Conservation (phyloP, 2,329 filamentous ascomycete genomes). For the Colletotrichum graminicola region DNA sequence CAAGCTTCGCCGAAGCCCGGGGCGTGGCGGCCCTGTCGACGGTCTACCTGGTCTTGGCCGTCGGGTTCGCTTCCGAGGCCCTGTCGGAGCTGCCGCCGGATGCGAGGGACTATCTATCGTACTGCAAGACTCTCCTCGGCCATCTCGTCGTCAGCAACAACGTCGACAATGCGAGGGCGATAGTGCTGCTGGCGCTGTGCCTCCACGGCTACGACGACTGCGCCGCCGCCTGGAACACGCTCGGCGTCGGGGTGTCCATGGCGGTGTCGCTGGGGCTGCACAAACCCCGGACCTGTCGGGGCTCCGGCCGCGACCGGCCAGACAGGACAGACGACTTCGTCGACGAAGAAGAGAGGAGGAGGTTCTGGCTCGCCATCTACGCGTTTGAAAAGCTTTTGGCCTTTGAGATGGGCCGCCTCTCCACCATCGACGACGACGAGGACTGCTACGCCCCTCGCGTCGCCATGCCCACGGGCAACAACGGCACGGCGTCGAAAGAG, state of each 20-base stretch:
- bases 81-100: not conserved
- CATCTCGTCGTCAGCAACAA: conserved; percentile 43
- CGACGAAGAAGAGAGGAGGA: conserved; percentile 16
- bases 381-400: conserved; percentile 32
- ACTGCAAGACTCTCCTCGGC: conserved; percentile 43
- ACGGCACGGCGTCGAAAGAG: conserved; percentile 4
- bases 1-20: conserved; percentile 15
- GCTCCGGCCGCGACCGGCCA: not conserved
- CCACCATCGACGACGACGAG: conserved; percentile 34
- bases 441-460: conserved; percentile 28
- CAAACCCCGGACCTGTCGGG: conserved; percentile 19
- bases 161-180: conserved; percentile 42
- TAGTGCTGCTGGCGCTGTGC: conserved; percentile 41
- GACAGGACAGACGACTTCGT: not conserved
- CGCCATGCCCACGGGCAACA: not conserved
- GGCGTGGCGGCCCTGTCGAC: conserved; percentile 14
- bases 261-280: conserved; percentile 47
- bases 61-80: conserved; percentile 24
- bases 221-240: conserved; percentile 45
- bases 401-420: conserved; percentile 34
- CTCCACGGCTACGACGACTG: conserved; percentile 43
- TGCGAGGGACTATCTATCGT: conserved; percentile 34
- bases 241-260: conserved; percentile 45
- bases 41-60: conserved; percentile 26
- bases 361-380: conserved; percentile 28